Percentiles rank a stretch among this genome's conserved stretches.
phyloP scores from a whole-genome alignment of 768 basidiomycete species.

The Astraeus odoratus region DNA sequence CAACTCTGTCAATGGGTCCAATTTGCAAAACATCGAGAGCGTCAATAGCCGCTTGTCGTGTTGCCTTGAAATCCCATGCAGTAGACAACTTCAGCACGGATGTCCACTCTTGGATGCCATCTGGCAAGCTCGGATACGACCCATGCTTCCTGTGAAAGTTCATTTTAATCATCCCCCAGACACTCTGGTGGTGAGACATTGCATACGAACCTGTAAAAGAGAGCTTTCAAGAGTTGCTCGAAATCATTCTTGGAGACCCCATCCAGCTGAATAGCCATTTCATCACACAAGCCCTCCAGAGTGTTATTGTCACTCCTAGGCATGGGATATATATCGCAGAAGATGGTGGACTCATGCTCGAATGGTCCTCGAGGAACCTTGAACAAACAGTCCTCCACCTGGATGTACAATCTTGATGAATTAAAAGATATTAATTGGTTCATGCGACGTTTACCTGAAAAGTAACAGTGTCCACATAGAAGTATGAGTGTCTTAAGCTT shows the following conservation, averaged over 20 bases:
- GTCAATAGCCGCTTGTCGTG: background rate
- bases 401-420: too few relatives aligned
- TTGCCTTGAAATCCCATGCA: background rate
- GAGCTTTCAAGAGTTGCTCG: conserved; percentile 7
- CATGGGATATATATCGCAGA: conserved; percentile 14
- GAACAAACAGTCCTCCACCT: conserved; percentile 19
- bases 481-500: too few relatives aligned
- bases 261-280: conserved; percentile 10
- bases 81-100: background rate
- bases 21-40: background rate
- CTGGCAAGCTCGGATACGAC: too few relatives aligned
- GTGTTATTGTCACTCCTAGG: conserved; percentile 3
- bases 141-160: too few relatives aligned
- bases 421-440: too few relatives aligned
- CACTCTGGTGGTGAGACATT: too few relatives aligned
- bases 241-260: conserved; percentile 15
- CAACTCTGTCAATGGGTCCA: background rate
- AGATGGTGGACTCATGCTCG: conserved; percentile 12
- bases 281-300: conserved; percentile 10
- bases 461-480: too few relatives aligned
- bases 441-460: too few relatives aligned
- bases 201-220: conserved; percentile 11
- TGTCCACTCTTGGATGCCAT: background rate
- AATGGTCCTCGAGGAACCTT: conserved; percentile 13
- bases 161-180: too few relatives aligned